A percentile compares a stretch with the other conserved stretches of the same genome.
Evolutionary conservation across 208 protist species (phyloP).

Genomic region (Leishmania gerbilli): DNA sequence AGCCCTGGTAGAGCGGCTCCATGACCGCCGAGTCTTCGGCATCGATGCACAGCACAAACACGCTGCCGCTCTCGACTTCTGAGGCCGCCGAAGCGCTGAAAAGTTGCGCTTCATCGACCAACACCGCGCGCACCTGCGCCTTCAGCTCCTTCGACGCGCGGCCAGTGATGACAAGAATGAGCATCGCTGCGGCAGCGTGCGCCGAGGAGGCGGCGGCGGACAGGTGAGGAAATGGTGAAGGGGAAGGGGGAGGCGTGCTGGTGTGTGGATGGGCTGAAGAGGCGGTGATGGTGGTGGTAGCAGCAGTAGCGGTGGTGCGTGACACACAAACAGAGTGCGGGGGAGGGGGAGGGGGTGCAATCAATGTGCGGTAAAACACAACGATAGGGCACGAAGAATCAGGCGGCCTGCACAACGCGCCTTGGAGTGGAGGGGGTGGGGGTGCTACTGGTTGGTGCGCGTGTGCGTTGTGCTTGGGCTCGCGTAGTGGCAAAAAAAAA

Average conservation of each 20-base stretch:
- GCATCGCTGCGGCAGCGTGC: slow-evolving; percentile 13
- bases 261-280: neutral
- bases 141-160: slow-evolving; percentile 33
- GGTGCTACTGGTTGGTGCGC: neutral
- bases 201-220: neutral
- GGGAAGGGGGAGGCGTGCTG: neutral
- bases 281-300: neutral
- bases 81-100: slow-evolving; percentile 7
- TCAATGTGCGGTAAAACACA: neutral
- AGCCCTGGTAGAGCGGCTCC: slow-evolving; percentile 38
- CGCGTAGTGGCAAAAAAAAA: neutral
- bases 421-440: neutral
- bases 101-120: slow-evolving; percentile 26
- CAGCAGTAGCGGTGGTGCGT: no score
- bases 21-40: slow-evolving; percentile 34
- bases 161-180: slow-evolving; percentile 40
- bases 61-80: neutral
- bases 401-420: neutral
- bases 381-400: neutral
- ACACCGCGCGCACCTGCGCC: slow-evolving; percentile 25
- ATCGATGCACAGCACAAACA: slow-evolving; percentile 60
- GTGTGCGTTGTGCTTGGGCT: neutral
- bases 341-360: no score
- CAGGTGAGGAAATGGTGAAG: neutral
- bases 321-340: neutral